phyloP scores from a whole-genome alignment of 1,139 yeast species.

The Sugiyamaella japonica region DNA sequence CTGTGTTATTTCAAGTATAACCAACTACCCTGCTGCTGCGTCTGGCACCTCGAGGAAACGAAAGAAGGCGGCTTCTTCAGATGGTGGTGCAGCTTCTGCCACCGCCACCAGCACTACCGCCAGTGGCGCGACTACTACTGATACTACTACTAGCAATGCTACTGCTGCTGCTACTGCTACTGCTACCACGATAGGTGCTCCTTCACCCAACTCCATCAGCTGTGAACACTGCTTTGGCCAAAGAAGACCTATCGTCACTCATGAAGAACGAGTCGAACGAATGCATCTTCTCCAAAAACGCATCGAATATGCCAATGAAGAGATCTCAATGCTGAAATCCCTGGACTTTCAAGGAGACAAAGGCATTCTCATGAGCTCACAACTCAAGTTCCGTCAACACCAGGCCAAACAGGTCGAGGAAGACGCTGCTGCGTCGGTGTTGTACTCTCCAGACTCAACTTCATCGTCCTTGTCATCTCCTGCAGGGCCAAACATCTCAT shows the following conservation, averaged over 20 bases:
- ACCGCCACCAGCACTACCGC: too few species aligned
- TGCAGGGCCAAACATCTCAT: background rate
- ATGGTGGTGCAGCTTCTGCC: background rate
- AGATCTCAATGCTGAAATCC: constrained; percentile 10
- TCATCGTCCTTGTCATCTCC: constrained; percentile 4
- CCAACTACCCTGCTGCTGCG: background rate
- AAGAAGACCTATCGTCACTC: constrained; percentile 7
- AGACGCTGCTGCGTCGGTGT: background rate
- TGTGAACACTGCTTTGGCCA: constrained; percentile 12
- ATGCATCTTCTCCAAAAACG: constrained; percentile 2
- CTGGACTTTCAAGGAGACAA: constrained; percentile 15
- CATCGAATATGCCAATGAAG: constrained; percentile 12
- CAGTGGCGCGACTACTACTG: too few species aligned
- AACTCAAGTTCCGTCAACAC: constrained; percentile 18
- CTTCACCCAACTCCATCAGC: background rate
- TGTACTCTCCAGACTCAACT: background rate
- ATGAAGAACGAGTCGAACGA: constrained; percentile 11
- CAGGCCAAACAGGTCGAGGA: constrained; percentile 10
- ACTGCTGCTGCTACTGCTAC: too few species aligned
- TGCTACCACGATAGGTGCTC: background rate
- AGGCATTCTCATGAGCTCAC: constrained; percentile 5
- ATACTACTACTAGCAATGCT: too few species aligned
- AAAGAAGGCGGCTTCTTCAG: constrained; percentile 3
- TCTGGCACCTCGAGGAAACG: background rate
- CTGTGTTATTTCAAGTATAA: constrained; percentile 42